Conservation (phyloP, 2,329 filamentous ascomycete genomes). For the Phialophora macrospora region DNA sequence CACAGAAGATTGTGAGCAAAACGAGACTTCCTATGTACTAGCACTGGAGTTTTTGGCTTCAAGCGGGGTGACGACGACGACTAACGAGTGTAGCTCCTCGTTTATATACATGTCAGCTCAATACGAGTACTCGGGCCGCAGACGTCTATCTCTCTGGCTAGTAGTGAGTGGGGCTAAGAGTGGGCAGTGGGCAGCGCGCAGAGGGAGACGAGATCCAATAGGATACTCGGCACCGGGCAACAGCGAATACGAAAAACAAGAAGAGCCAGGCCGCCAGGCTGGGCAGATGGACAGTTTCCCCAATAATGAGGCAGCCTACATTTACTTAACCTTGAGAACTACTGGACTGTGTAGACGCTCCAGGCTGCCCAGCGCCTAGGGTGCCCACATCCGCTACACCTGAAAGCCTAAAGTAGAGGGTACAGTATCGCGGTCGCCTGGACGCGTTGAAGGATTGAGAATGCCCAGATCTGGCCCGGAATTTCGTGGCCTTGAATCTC, state of each 20-base stretch:
- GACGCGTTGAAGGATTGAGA: not conserved
- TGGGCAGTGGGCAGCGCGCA: not conserved
- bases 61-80: not conserved
- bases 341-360: too few species aligned
- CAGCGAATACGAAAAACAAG: not conserved
- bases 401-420: not conserved
- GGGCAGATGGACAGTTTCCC: not conserved
- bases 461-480: not conserved
- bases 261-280: not conserved
- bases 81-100: not conserved
- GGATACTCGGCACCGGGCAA: not conserved
- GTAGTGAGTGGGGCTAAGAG: not conserved
- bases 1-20: not conserved
- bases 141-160: not conserved
- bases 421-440: not conserved
- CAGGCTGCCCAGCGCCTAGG: not conserved
- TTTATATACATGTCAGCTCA: conserved; percentile 1
- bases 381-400: not conserved
- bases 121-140: not conserved
- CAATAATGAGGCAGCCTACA: not conserved
- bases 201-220: not conserved
- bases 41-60: not conserved
- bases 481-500: not conserved
- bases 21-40: not conserved
- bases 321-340: not conserved